Conservation (phyloP, 345 rosid species). For the Geranium brycei region DNA sequence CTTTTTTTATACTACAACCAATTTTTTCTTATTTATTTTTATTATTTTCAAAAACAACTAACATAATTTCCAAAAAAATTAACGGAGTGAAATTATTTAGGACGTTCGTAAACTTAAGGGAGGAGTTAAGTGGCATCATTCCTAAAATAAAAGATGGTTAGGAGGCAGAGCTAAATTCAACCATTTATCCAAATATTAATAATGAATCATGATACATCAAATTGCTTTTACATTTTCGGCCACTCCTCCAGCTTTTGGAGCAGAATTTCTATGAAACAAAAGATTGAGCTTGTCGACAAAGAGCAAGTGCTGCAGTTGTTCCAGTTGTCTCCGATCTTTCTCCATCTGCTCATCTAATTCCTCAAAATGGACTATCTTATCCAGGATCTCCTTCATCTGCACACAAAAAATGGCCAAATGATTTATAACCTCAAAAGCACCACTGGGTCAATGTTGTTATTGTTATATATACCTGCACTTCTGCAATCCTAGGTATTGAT, state of each 20-base stretch:
- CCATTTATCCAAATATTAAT: neutral
- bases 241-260: constrained; percentile 21
- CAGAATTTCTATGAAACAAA: constrained; percentile 32
- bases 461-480: constrained; percentile 43
- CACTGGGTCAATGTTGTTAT: neutral
- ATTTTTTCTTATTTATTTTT: too few relatives aligned
- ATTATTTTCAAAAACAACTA: too few relatives aligned
- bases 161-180: neutral
- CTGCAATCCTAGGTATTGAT: constrained; percentile 37
- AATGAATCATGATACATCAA: neutral
- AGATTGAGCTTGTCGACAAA: constrained; percentile 66
- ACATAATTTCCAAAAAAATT: too few relatives aligned
- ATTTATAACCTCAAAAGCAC: too few relatives aligned
- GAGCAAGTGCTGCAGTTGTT: constrained; percentile 57
- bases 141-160: too few relatives aligned
- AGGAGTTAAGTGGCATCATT: too few relatives aligned
- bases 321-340: constrained; percentile 68
- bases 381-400: constrained; percentile 72
- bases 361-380: constrained; percentile 55
- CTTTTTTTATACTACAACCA: too few relatives aligned
- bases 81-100: too few relatives aligned
- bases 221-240: constrained; percentile 27
- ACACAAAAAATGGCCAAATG: neutral
- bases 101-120: too few relatives aligned
- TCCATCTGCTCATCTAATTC: constrained; percentile 72